Base-by-base conservation (phyloP, 2,329 filamentous ascomycete species). In the Phoma herbarum region DNA sequence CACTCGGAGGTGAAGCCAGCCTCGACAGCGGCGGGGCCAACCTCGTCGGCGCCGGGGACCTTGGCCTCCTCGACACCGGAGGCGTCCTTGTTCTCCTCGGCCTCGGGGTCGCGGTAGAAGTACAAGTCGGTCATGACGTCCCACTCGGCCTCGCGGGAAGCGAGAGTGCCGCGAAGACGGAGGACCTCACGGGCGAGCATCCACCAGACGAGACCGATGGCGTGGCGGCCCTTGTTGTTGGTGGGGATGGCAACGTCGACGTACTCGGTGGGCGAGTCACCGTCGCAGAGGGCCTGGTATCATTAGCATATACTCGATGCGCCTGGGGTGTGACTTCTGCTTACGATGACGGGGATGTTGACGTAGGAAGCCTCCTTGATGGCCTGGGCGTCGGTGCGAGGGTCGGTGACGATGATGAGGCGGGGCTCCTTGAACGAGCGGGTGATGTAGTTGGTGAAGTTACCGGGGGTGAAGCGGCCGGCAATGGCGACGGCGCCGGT, bases 371-470 rank as follows among this genome's bases (percentile, higher is more conserved):
- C 95, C 88, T 99, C 95, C 90, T 97, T 98, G 90, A 99, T 99
- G 79, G 95, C 95, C 89, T 99, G 95, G 81, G 95, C 92, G 79
- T 99, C 95, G 86, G 96, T 99, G 84, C 96, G 94, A 77, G 95
- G 95, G 83, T 99, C 95, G 85, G 95, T 99, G 79, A 99, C 95
- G 81, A 99, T 89, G 84, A 99, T 98, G 80, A 99, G 88, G 83
- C 96, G 96, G 80, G 95, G 95, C 88, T 99, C 95, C 90, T 97
- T 97, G 93, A 99, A 99, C 70, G 95, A 98, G 79, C 95, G 94
- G 83, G 96, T 99, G 90, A 99, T 99, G 91, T 99, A 99, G 90
- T 99, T 99, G 88, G 95, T 99, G 90, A 99, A 99, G 84, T 94
- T 97, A 91, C 95, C 95, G 81, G 95, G 95, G 80, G 95, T 99